Percentiles rank a stretch among this genome's conserved stretches.
phyloP scores from a whole-genome alignment of 2,329 filamentous ascomycete genomes.

The Trichoderma sp. region DNA sequence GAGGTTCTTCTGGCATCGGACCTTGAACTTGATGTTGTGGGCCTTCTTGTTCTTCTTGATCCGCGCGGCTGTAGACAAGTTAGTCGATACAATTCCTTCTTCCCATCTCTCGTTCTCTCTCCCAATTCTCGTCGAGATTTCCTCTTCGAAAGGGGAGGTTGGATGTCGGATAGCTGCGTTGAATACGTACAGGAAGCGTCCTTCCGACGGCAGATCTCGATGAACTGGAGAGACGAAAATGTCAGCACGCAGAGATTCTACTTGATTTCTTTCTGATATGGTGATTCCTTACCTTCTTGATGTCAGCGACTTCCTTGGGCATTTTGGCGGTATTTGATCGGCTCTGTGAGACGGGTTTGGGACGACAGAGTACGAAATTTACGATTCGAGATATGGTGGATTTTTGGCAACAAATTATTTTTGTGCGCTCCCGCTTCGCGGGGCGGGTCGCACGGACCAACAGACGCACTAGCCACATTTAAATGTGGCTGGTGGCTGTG shows the following conservation, averaged over 20 bases:
- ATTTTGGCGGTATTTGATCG: slow-evolving; percentile 68
- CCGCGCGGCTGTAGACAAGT: slow-evolving; percentile 65
- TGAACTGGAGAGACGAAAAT: slow-evolving; percentile 70
- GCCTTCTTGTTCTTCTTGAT: slow-evolving; percentile 95
- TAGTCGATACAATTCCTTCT: slow-evolving; percentile 32
- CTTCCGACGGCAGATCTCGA: slow-evolving; percentile 99
- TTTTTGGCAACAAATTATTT: slow-evolving; percentile 31
- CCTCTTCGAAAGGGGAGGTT: not conserved
- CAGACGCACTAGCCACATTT: not conserved
- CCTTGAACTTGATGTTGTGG: slow-evolving; percentile 99
- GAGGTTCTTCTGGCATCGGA: slow-evolving; percentile 93
- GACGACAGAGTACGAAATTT: slow-evolving; percentile 21
- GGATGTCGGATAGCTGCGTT: slow-evolving; percentile 16
- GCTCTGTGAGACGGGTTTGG: slow-evolving; percentile 28
- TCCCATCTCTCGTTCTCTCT: slow-evolving; percentile 1
- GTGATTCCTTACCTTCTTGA: slow-evolving; percentile 71
- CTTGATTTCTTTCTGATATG: not conserved
- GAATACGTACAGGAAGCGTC: slow-evolving; percentile 92
- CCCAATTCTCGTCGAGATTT: not conserved
- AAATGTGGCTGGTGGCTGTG: slow-evolving; percentile 17
- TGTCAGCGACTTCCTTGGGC: slow-evolving; percentile 97
- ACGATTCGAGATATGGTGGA: slow-evolving; percentile 25
- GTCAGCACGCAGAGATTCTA: slow-evolving; percentile 32
- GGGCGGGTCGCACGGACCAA: slow-evolving; percentile 29
- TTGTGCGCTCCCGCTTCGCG: slow-evolving; percentile 33